These are phyloP conservation scores for Yarrowia galli DNA, from an alignment of 1,139 yeast genomes.

Conservation along the genomic window DNA sequence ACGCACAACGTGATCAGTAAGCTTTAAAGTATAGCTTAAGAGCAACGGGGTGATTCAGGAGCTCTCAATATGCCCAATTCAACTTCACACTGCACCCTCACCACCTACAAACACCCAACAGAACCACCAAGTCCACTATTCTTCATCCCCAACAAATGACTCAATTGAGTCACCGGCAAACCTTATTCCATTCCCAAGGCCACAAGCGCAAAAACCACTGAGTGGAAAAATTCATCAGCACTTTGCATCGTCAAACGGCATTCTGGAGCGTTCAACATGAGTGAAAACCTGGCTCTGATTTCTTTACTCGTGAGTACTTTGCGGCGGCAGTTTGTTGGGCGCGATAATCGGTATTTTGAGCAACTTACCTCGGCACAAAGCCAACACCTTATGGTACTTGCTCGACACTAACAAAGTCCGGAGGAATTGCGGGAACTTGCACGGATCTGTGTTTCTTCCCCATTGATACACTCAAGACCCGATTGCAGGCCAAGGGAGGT, in stretches of 20 bases:
- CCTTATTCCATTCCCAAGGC: not conserved
- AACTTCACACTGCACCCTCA: too few relatives aligned
- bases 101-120: not conserved
- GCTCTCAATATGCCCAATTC: not conserved
- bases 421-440: conserved; percentile 96
- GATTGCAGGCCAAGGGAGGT: conserved; percentile 95
- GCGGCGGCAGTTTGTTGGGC: not conserved
- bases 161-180: conserved; percentile 31
- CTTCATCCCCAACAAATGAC: conserved; percentile 4
- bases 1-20: too few relatives aligned
- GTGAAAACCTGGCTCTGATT: conserved; percentile 46
- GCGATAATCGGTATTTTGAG: not conserved
- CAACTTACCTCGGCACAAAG: not conserved
- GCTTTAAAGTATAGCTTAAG: too few relatives aligned
- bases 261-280: conserved; percentile 41
- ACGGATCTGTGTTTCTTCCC: conserved; percentile 96
- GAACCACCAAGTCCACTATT: not conserved
- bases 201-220: not conserved
- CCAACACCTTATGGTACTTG: too few relatives aligned
- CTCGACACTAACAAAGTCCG: conserved; percentile 50
- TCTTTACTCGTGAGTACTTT: conserved; percentile 48
- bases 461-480: conserved; percentile 90
- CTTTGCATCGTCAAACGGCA: conserved; percentile 14
- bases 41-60: too few relatives aligned
- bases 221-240: not conserved